Evolutionary conservation across 1,284 basidiomycete species (phyloP), one percentile per base, ranked within the genome.

Genomic region (Dichomitus squalens): DNA sequence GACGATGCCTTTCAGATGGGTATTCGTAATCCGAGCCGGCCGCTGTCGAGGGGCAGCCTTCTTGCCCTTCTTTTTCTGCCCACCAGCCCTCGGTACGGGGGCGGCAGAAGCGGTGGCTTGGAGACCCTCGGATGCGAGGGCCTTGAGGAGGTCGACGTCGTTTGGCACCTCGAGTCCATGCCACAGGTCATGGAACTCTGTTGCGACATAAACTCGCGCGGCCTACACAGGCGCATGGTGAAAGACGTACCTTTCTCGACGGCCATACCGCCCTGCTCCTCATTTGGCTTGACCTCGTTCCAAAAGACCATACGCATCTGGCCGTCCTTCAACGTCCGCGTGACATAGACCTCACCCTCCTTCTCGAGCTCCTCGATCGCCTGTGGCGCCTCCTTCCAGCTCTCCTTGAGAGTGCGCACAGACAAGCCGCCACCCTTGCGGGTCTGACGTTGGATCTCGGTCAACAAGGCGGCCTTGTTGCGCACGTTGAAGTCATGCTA

Each of bases 101-200:
- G 74, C 68, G 59, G 84, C 81, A 53, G 86, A 80, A 2, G 84
- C 82, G 5, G 90, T 92, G 21, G 85, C 84, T 70, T 92, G 89
- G 47, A 93, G 75, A 60, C 91, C 91, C 77, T 91, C 90, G 60
- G 84, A 85, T 9, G 85, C 85, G 54, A 95, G 82, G 59, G 92
- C 84, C 66, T 83, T 87, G 57, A 90, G 77, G 7, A 95, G 73
- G 69, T 95, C 92, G 23, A 90, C 90, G 46, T 93, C 90, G 58
- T 90, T 88, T 0, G 94, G 94, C 0, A 94, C 90, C 65, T 87
- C 87, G 12, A 95, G 79, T 5, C 82, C 80, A 71, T 92, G 90
- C 94, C 94, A 96, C 16, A 96, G 74, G 62, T 93, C 88, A 54
- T 82, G 76, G 70, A 96, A 96, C 72, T 96, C 95, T 95, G 65